Evolutionary conservation across 768 basidiomycete species (phyloP).

Genomic region (Leccinum aurantiacum): DNA sequence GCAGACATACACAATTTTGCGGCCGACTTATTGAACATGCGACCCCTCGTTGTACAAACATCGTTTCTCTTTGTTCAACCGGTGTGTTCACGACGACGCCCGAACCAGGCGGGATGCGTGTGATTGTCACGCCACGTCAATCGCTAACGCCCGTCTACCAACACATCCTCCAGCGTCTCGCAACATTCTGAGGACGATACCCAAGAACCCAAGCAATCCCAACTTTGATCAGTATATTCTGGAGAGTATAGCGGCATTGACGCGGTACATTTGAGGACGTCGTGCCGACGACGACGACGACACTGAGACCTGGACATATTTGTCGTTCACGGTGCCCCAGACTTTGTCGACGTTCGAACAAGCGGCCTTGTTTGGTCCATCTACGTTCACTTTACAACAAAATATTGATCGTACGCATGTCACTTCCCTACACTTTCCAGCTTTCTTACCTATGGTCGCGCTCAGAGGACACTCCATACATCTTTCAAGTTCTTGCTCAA

Average conservation of each 20-base stretch:
- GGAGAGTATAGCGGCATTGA: slow-evolving; percentile 91
- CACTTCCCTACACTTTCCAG: neutral
- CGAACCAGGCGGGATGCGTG: slow-evolving; percentile 84
- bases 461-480: too few species aligned
- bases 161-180: slow-evolving; percentile 66
- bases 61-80: neutral
- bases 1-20: slow-evolving; percentile 85
- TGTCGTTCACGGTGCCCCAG: slow-evolving; percentile 67
- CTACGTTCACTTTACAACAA: slow-evolving; percentile 83
- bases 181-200: slow-evolving; percentile 79
- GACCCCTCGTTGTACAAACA: too few species aligned
- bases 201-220: slow-evolving; percentile 96
- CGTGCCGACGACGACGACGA: neutral
- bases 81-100: neutral
- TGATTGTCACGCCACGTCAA: slow-evolving; percentile 86
- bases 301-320: slow-evolving; percentile 52
- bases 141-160: slow-evolving; percentile 68
- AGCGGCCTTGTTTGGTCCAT: slow-evolving; percentile 73
- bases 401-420: slow-evolving; percentile 81
- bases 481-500: too few species aligned
- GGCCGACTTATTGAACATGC: slow-evolving; percentile 54
- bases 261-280: slow-evolving; percentile 54
- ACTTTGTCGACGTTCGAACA: slow-evolving; percentile 76
- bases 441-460: neutral
- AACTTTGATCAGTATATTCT: slow-evolving; percentile 98